Evolutionary conservation across 2,329 filamentous ascomycete genomes (phyloP), one percentile per base, ranked within the genome.

Genomic region (Arthrobotrys iridis): DNA sequence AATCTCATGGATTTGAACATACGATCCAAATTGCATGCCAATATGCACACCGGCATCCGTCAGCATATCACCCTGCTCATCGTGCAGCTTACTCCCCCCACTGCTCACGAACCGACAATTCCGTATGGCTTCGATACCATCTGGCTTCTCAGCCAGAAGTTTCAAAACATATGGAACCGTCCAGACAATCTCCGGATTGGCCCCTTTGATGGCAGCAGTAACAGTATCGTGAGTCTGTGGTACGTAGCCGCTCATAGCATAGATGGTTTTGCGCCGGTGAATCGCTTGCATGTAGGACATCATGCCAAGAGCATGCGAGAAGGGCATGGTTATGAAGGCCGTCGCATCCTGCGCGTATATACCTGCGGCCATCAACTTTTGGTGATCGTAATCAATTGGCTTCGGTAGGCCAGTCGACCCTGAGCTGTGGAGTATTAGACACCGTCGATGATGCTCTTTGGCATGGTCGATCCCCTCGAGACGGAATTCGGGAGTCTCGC

Each of bases 141-240:
- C 83, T 0, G 86, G 82, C 0, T 85, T 84, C 79, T 91, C 89
- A 0, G 85, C 85, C 0, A 91, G 82, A 0, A 91, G 81, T 78
- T 90, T 90, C 15, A 91, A 80, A 0, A 87, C 85, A 77, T 90
- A 91, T 0, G 89, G 89, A 0, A 91, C 89, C 1, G 84, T 85
- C 67, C 89, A 85, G 30, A 90, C 85, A 18, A 86, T 85, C 62
- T 89, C 84, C 8, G 37, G 83, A 15, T 83, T 77, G 66, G 84
- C 79, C 5, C 79, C 79, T 5, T 80, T 77, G 77, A 88, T 83
- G 8, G 84, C 84, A 3, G 81, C 79, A 1, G 86, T 80, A 1
- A 88, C 80, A 13, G 84, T 82, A n/a, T 83, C 81, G 1, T 82
- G 82, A 0, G 88, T 88, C 2, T 89, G 80, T 0, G 88, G 88